These are phyloP conservation scores for Tympanopsis confertula DNA, from an alignment of 2,329 filamentous ascomycete genomes.

Conservation along the genomic window DNA sequence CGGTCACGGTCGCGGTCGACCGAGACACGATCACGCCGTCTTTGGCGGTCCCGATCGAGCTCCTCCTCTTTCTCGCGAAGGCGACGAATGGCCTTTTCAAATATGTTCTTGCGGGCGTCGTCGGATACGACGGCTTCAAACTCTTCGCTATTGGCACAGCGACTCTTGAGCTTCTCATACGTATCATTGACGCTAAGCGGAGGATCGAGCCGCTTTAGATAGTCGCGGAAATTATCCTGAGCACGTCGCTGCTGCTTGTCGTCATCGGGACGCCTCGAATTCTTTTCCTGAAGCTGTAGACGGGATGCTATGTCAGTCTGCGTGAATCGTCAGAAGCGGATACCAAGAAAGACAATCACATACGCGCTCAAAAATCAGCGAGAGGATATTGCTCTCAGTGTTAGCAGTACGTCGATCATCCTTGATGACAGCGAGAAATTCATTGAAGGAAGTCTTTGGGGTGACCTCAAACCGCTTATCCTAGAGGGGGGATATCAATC, in stretches of 20 bases:
- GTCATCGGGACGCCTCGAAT: constrained; percentile 69
- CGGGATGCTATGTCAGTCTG: not conserved
- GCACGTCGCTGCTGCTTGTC: constrained; percentile 77
- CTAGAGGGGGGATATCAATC: constrained; percentile 35
- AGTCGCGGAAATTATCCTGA: constrained; percentile 71
- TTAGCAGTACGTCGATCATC: constrained; percentile 80
- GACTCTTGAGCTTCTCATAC: constrained; percentile 76
- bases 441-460: constrained; percentile 73
- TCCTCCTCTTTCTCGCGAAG: constrained; percentile 87
- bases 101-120: constrained; percentile 69
- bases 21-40: constrained; percentile 44
- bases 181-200: constrained; percentile 67
- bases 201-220: constrained; percentile 82
- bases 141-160: constrained; percentile 71
- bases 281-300: constrained; percentile 68
- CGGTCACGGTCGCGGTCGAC: constrained; percentile 48
- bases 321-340: constrained; percentile 10
- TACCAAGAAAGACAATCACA: constrained; percentile 12
- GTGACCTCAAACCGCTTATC: constrained; percentile 88
- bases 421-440: constrained; percentile 73
- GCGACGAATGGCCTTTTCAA: constrained; percentile 83
- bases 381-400: constrained; percentile 69
- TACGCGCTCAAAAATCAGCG: constrained; percentile 74
- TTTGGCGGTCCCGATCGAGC: constrained; percentile 51
- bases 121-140: constrained; percentile 75